Base-by-base conservation (phyloP, 2,329 filamentous ascomycete genomes). In the Aspergillus persii region DNA sequence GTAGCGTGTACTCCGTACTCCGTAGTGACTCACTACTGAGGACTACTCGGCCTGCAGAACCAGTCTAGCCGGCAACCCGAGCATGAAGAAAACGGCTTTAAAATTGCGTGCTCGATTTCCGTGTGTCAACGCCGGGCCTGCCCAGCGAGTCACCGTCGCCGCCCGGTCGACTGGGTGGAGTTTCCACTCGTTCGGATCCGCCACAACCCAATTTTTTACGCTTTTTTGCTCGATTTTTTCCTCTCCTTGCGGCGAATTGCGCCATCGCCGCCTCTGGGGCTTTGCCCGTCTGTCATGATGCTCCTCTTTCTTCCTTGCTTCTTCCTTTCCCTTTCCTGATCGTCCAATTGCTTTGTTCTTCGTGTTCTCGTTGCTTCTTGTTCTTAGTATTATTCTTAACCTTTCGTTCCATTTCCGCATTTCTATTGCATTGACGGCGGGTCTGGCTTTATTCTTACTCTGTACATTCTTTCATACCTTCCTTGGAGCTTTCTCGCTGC, bases 51-150 rank as follows among this genome's bases (percentile, higher is more conserved):
- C 18, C 18, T 23, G 18, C 18, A 23, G 18, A 23, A 23, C 18
- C 44, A 47, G 44, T 47, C 44, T 11, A 47, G 44, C 8, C 44
- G 44, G 44, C 18, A 47, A 47, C 18, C 36, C 36, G 36, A 41
- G 27, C 44, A 27, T 47, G 44, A 47, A 47, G 44, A 47, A 47
- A 47, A 47, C 18, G 18, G 44, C 44, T 47, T 23, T 6, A 47
- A 56, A 64, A 69, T 70, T 63, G 66, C 69, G 69, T 69, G 65
- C 66, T 70, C 54, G 54, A 48, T 69, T 70, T 69, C 57, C 15
- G 59, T 69, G 65, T 70, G 67, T 71, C 68, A 70, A 61, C 50
- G 53, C 36, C 50, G 50, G 46, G 2, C 15, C 18, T 8, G 41
- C 26, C 18, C 27, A 52, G 15, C 51, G 56, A 53, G 48, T 56